Percentiles rank a stretch among this genome's conserved stretches.
phyloP scores from a whole-genome alignment of 129 eudicot genomes.

The Saussurea involucrata region DNA sequence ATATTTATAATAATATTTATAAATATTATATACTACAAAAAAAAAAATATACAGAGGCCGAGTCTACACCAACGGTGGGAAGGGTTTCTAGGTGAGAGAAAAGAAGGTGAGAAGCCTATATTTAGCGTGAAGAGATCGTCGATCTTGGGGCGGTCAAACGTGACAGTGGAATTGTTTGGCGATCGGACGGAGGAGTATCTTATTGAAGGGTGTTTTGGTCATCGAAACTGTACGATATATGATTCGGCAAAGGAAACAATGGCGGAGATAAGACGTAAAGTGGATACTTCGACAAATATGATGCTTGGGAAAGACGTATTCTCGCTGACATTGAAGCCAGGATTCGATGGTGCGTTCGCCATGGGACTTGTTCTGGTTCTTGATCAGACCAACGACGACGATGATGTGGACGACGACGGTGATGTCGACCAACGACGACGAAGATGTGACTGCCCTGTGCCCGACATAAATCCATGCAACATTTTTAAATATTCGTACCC shows the following conservation, averaged over 20 bases:
- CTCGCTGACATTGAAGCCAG: conserved; percentile 48
- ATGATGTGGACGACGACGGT: not conserved
- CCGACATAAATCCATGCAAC: too few relatives aligned
- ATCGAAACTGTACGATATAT: conserved; percentile 44
- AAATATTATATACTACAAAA: too few relatives aligned
- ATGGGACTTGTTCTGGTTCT: conserved; percentile 75
- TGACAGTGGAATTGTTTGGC: conserved; percentile 68
- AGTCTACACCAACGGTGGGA: conserved; percentile 93
- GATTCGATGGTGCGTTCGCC: conserved; percentile 76
- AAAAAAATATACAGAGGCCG: conserved; percentile 89
- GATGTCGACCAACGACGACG: not conserved
- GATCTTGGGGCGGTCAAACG: conserved; percentile 63
- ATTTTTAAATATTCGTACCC: too few relatives aligned
- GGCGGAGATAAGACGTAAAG: conserved; percentile 75
- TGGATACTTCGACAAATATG: conserved; percentile 58
- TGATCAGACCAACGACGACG: conserved; percentile 61
- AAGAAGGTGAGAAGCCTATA: conserved; percentile 66
- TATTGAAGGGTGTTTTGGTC: conserved; percentile 67
- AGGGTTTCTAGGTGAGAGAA: conserved; percentile 72
- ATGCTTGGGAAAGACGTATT: conserved; percentile 76
- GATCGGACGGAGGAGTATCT: conserved; percentile 54
- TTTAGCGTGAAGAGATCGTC: conserved; percentile 86
- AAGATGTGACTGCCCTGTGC: too few relatives aligned
- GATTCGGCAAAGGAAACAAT: conserved; percentile 31
- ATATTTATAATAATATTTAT: too few relatives aligned